These are phyloP conservation scores for Tetrapisispora namnaoensis DNA, from an alignment of 805 yeast species.

Conservation along the genomic window DNA sequence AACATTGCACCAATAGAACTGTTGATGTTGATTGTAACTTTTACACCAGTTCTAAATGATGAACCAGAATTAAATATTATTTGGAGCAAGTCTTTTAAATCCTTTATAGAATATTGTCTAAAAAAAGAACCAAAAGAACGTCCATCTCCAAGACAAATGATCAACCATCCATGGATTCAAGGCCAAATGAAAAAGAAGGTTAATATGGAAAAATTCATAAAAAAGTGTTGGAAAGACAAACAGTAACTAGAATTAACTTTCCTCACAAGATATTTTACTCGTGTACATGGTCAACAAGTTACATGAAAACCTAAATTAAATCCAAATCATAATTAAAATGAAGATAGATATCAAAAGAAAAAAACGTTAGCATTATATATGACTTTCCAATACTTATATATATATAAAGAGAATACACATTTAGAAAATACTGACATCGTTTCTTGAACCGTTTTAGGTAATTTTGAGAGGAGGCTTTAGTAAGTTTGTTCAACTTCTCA, in stretches of 20 bases:
- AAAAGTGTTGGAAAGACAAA: slow-evolving; percentile 51
- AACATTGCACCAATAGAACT: slow-evolving; percentile 77
- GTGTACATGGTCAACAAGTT: no score
- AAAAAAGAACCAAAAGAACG: slow-evolving; percentile 70
- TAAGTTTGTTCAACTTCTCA: no score
- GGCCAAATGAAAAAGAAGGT: slow-evolving; percentile 67
- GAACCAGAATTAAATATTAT: slow-evolving; percentile 62
- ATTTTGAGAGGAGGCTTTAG: no score
- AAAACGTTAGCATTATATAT: neutral
- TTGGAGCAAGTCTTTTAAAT: slow-evolving; percentile 80
- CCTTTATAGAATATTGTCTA: slow-evolving; percentile 70
- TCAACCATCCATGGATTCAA: slow-evolving; percentile 85
- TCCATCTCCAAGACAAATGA: slow-evolving; percentile 90
- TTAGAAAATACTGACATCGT: no score
- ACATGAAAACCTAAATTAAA: neutral
- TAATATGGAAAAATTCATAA: slow-evolving; percentile 78
- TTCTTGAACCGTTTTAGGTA: no score
- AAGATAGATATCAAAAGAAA: no score
- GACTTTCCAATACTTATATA: no score
- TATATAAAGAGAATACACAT: no score
- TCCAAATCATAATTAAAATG: neutral
- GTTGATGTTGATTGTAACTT: slow-evolving; percentile 67
- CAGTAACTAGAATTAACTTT: slow-evolving; percentile 36
- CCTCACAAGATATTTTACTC: no score
- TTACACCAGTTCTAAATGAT: slow-evolving; percentile 71